Conservation (phyloP, 805 yeast genomes). For the Candida nitratophila region DNA sequence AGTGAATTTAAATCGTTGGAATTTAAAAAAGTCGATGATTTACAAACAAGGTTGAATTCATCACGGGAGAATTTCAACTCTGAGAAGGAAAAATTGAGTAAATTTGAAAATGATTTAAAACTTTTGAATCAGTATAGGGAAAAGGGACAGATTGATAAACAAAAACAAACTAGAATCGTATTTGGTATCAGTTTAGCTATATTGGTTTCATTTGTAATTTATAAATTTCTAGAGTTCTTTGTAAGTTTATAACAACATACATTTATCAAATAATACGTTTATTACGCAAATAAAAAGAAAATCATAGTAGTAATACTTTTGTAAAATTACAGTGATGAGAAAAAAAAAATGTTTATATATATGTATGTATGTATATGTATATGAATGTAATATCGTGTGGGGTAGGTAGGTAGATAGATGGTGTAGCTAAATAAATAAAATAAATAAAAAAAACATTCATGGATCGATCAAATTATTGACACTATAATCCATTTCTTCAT, state of each 20-base stretch:
- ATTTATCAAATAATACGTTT: too few species aligned
- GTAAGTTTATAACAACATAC: too few species aligned
- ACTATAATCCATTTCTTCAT: constrained; percentile 58
- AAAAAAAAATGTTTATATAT: too few species aligned
- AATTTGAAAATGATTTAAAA: constrained; percentile 12
- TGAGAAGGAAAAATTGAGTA: constrained; percentile 16
- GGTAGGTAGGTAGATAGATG: too few species aligned
- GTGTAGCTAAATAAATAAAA: too few species aligned
- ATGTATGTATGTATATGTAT: too few species aligned
- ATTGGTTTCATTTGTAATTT: background rate
- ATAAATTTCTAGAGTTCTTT: too few species aligned
- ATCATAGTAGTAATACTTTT: too few species aligned
- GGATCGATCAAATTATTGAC: constrained; percentile 10
- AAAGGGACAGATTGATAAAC: constrained; percentile 7
- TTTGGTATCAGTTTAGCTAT: constrained; percentile 2
- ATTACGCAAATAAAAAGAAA: too few species aligned
- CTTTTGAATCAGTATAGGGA: constrained; percentile 13
- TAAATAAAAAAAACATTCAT: too few species aligned
- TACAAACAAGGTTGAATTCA: constrained; percentile 12
- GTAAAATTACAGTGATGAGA: too few species aligned
- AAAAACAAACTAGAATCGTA: constrained; percentile 7
- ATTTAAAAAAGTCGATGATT: constrained; percentile 19
- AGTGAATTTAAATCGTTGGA: constrained; percentile 12
- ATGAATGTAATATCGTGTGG: too few species aligned
- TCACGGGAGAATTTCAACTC: constrained; percentile 14